These are phyloP conservation scores for Hyaloscypha variabilis DNA, from an alignment of 495 filamentous ascomycete genomes.

Conservation along the genomic window DNA sequence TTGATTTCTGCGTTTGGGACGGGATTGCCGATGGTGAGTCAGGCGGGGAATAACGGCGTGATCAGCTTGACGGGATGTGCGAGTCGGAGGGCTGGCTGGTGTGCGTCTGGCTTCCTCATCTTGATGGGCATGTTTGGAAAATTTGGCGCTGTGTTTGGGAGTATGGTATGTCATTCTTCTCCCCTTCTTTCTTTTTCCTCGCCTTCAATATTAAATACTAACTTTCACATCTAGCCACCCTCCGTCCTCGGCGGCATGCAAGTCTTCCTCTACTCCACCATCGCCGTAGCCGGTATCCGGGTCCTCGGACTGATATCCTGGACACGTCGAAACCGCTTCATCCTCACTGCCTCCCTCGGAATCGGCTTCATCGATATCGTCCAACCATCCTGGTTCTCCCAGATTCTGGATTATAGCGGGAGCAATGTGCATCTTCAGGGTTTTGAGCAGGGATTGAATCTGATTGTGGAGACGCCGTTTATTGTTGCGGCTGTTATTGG, in stretches of 20 bases:
- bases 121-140: conserved; percentile 40
- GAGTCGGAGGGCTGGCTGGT: conserved; percentile 49
- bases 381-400: conserved; percentile 39
- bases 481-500: conserved; percentile 42
- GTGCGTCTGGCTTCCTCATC: conserved; percentile 41
- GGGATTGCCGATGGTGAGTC: conserved; percentile 41
- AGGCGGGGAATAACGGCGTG: conserved; percentile 45
- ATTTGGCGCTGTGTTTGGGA: conserved; percentile 42
- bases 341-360: conserved; percentile 39
- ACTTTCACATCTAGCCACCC: conserved; percentile 26
- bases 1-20: conserved; percentile 40
- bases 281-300: conserved; percentile 41
- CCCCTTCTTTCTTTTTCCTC: not conserved
- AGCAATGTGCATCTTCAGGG: conserved; percentile 30
- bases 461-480: conserved; percentile 41
- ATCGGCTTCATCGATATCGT: conserved; percentile 42
- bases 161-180: conserved; percentile 22
- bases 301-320: conserved; percentile 39
- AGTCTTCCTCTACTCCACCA: conserved; percentile 42
- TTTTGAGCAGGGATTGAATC: conserved; percentile 38
- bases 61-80: conserved; percentile 43
- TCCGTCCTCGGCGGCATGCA: conserved; percentile 44
- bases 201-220: not conserved
- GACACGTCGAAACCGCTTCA: conserved; percentile 41
- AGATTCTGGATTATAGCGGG: conserved; percentile 31